phyloP scores from a whole-genome alignment of 139 green algal genomes.

The Chlorella sp. region DNA sequence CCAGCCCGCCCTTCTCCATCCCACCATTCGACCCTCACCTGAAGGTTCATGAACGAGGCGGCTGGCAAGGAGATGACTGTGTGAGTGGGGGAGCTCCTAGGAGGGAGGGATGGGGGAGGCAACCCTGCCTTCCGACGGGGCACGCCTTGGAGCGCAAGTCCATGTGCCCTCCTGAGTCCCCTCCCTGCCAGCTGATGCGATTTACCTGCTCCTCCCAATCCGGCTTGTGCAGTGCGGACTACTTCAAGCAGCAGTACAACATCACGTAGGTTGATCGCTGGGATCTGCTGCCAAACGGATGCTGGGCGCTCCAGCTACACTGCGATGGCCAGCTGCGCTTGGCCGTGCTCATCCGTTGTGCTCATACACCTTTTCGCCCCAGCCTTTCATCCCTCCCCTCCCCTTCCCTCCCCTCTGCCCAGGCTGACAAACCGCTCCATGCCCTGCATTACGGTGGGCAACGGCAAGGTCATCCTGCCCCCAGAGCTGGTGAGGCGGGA shows the following conservation, averaged over 20 bases:
- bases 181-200: too few relatives aligned
- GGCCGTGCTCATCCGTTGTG: too few relatives aligned
- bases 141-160: too few relatives aligned
- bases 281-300: too few relatives aligned
- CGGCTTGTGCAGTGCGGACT: too few relatives aligned
- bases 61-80: constrained; percentile 54
- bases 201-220: too few relatives aligned
- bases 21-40: too few relatives aligned
- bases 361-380: too few relatives aligned
- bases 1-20: not conserved
- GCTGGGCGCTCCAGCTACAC: too few relatives aligned
- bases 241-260: not conserved
- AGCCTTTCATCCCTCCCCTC: not conserved
- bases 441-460: constrained; percentile 64
- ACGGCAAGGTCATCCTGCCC: constrained; percentile 52
- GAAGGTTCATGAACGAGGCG: constrained; percentile 58
- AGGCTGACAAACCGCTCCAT: constrained; percentile 50
- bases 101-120: not conserved
- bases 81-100: not conserved
- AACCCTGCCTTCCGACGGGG: too few relatives aligned
- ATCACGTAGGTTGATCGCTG: not conserved
- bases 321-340: too few relatives aligned
- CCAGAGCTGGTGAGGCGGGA: constrained; percentile 42
- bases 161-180: too few relatives aligned
- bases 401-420: not conserved